Evolutionary conservation across 2,329 filamentous ascomycete species (phyloP).

Genomic region (Pezicula carpinea): DNA sequence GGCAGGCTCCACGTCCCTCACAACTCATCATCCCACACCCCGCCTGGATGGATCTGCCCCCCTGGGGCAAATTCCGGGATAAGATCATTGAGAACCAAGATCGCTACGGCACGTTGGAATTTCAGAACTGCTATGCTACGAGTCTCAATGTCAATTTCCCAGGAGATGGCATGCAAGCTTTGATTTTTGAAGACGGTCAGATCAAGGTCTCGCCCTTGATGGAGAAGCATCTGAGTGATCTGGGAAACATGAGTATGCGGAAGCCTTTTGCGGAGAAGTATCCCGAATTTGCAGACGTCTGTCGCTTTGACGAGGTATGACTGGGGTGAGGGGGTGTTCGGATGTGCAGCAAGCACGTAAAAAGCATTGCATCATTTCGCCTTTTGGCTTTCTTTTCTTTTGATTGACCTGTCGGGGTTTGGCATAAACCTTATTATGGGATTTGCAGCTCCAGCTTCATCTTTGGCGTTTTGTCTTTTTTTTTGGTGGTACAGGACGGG

Average conservation of each 20-base stretch:
- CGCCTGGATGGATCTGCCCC: constrained; percentile 27
- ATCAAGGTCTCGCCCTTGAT: constrained; percentile 20
- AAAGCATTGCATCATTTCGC: too few species aligned
- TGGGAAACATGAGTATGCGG: constrained; percentile 25
- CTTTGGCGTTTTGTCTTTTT: too few species aligned
- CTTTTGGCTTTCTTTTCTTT: too few species aligned
- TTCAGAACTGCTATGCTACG: constrained; percentile 22
- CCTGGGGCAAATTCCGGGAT: constrained; percentile 24
- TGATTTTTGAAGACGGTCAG: constrained; percentile 21
- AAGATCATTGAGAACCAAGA: constrained; percentile 23
- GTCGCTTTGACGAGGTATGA: constrained; percentile 24
- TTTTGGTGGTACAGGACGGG: too few species aligned
- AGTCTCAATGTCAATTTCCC: constrained; percentile 25
- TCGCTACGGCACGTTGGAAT: constrained; percentile 22
- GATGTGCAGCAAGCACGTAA: too few species aligned
- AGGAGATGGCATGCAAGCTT: constrained; percentile 19
- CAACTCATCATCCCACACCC: constrained; percentile 24
- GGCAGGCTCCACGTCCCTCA: constrained; percentile 20
- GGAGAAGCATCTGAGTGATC: constrained; percentile 21
- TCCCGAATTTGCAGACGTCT: constrained; percentile 25
- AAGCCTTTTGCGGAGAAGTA: constrained; percentile 25
- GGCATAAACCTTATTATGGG: too few species aligned
- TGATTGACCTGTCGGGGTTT: too few species aligned
- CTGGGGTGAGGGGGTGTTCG: background rate
- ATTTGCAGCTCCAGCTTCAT: too few species aligned